Percentiles rank a stretch among this genome's conserved stretches.
phyloP scores from a whole-genome alignment of 2,329 filamentous ascomycete species.

The Beauveria asiatica region DNA sequence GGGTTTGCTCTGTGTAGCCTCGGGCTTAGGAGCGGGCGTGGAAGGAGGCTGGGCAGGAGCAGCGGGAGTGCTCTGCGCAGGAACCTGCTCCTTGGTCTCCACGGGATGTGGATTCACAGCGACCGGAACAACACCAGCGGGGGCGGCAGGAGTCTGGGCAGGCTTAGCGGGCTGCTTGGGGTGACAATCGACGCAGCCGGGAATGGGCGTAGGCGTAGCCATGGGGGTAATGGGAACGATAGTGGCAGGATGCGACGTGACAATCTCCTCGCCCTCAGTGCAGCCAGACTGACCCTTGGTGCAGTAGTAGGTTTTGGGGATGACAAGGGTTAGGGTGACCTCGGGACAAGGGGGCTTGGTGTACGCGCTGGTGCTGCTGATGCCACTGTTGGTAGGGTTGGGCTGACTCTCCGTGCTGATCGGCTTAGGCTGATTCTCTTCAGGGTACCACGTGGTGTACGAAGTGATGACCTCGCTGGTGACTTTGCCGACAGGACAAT shows the following conservation, averaged over 20 bases:
- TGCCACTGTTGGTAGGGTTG: constrained; percentile 1
- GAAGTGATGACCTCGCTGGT: constrained; percentile 24
- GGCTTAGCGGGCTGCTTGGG: constrained; percentile 13
- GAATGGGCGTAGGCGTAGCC: constrained; percentile 19
- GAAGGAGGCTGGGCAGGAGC: neutral
- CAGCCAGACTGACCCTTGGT: constrained; percentile 19
- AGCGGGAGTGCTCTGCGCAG: constrained; percentile 5
- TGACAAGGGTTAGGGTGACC: constrained; percentile 21
- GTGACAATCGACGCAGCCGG: constrained; percentile 19
- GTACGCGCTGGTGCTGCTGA: constrained; percentile 9
- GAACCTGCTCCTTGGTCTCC: neutral
- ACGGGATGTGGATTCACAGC: neutral
- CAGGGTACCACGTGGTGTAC: constrained; percentile 32
- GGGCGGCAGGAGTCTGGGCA: neutral
- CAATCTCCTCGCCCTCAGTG: constrained; percentile 19
- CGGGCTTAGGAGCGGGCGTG: constrained; percentile 9
- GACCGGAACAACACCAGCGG: constrained; percentile 1
- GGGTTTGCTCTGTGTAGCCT: neutral
- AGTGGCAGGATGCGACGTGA: constrained; percentile 17
- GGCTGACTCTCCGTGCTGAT: neutral
- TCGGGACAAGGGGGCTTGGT: constrained; percentile 15
- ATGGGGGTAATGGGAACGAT: constrained; percentile 19
- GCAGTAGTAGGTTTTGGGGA: constrained; percentile 23
- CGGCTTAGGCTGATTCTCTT: constrained; percentile 11
- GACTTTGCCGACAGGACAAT: constrained; percentile 35